Evolutionary conservation across 1,139 yeast species (phyloP), one percentile per base, ranked within the genome.

Genomic region (Chernovozyma aurita): DNA sequence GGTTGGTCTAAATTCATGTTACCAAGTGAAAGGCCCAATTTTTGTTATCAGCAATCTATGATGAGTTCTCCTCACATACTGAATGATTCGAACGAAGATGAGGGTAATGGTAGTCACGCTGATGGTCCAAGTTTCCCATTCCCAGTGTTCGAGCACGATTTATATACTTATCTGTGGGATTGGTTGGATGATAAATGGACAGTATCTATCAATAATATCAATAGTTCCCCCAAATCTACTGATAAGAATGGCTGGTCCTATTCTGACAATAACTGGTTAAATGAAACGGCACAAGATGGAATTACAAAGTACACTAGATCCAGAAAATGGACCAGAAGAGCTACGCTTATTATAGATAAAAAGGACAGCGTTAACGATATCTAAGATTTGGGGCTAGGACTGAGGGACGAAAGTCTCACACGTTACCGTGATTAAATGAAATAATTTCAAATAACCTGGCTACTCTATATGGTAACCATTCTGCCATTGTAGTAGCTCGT

Each of bases 171-270:
- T 38, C 61, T 59, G 37, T 78, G 82, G 82, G 65, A 63, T 36
- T 78, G 85, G 84, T 38, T 70, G 13, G 83, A 77, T 37, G 63
- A 58, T 3, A 44, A 52, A 3, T 78, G 85, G 84, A 48, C 47
- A 4, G 43, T 74, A 3, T 6, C 6, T 6, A 80, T 75, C 38
- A 38, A 41, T 11, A 14, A 14, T 13, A 6, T 16, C 9, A 16
- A 6, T 12, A 7, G 8, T 26, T 6, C 28, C 6, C 64, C 67
- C 38, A 61, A 61, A 30, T 52, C 54, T 6, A 63, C 60, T 35
- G 46, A 58, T 25, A 47, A 48, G 6, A 68, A 65, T 1, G 82
- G 80, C 0, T 78, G 84, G 84, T 57, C 61, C 0, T 78, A 69
- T 45, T 74, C 55, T 46, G 79, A 76, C 45, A 67, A 63, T 40